Evolutionary conservation across 345 rosid genomes (phyloP).

Genomic region (Gynandropsis gynandra): DNA sequence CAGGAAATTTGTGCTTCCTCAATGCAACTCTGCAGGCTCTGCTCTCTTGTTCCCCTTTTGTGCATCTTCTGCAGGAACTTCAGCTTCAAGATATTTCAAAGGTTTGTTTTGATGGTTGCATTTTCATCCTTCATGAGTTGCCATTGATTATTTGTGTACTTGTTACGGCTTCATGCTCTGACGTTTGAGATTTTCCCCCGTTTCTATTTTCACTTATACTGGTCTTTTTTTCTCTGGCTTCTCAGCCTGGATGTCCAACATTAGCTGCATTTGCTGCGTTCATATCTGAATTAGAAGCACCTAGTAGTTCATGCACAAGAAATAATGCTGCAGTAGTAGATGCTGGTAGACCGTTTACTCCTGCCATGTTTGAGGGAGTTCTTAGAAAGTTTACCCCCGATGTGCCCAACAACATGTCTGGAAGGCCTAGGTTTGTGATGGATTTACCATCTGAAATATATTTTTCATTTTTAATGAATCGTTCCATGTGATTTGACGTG

Average conservation of each 20-base stretch:
- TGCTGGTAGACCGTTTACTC: constrained; percentile 68
- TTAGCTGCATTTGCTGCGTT: constrained; percentile 70
- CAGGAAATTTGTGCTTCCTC: constrained; percentile 85
- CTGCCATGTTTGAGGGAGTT: constrained; percentile 77
- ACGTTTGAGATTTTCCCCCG: not conserved
- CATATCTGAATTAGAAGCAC: constrained; percentile 47
- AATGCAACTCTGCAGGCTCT: constrained; percentile 90
- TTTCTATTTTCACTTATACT: not conserved
- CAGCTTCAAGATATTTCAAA: constrained; percentile 43
- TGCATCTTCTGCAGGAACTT: constrained; percentile 66
- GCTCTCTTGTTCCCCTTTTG: constrained; percentile 77
- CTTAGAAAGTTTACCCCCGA: constrained; percentile 80
- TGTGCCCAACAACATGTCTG: constrained; percentile 63
- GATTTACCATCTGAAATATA: not conserved
- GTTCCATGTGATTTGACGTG: not conserved
- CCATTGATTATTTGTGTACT: not conserved
- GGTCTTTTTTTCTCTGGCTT: constrained; percentile 20
- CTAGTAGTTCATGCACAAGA: constrained; percentile 40
- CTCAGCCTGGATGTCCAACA: constrained; percentile 71
- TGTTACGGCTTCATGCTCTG: not conserved
- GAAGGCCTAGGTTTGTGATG: constrained; percentile 72
- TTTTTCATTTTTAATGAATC: constrained; percentile 2
- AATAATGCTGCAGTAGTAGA: constrained; percentile 41
- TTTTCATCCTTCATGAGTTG: not conserved
- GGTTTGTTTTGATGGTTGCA: constrained; percentile 32